phyloP scores from a whole-genome alignment of 2,329 filamentous ascomycete genomes.

The Hymenoscyphus scutula region DNA sequence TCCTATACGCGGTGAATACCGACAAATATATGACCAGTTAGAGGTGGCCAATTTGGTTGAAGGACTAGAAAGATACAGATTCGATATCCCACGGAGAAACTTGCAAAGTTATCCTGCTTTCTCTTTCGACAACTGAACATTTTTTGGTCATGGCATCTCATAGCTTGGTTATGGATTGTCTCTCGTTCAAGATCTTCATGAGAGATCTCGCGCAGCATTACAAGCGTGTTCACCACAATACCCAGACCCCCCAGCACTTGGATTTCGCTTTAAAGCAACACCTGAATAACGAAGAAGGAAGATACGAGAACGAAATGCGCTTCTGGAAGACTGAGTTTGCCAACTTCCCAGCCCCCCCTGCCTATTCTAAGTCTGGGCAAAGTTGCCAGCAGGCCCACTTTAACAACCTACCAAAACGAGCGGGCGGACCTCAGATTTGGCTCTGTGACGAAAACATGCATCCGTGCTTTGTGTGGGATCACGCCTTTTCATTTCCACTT shows the following conservation, averaged over 20 bases:
- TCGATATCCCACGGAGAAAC: conserved; percentile 1
- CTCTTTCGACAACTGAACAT: background rate
- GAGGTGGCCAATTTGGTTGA: background rate
- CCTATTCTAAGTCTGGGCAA: background rate
- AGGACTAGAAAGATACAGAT: background rate
- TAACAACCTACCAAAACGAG: background rate
- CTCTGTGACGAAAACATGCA: background rate
- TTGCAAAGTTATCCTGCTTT: background rate
- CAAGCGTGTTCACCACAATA: background rate
- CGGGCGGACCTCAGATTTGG: background rate
- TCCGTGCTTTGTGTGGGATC: background rate
- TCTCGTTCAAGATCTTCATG: background rate
- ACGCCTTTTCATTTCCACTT: conserved; percentile 48
- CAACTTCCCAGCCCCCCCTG: background rate
- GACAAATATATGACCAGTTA: background rate
- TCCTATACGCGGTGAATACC: background rate
- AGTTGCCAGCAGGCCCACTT: background rate
- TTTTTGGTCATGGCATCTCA: background rate
- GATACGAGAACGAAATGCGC: background rate
- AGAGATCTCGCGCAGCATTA: background rate
- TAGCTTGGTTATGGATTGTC: background rate
- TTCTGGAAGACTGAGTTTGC: conserved; percentile 6
- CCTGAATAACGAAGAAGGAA: background rate
- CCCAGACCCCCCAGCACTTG: background rate
- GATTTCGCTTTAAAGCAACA: background rate